These are phyloP conservation scores for Alternaria gaisen DNA, from an alignment of 2,329 filamentous ascomycete species.

Conservation along the genomic window DNA sequence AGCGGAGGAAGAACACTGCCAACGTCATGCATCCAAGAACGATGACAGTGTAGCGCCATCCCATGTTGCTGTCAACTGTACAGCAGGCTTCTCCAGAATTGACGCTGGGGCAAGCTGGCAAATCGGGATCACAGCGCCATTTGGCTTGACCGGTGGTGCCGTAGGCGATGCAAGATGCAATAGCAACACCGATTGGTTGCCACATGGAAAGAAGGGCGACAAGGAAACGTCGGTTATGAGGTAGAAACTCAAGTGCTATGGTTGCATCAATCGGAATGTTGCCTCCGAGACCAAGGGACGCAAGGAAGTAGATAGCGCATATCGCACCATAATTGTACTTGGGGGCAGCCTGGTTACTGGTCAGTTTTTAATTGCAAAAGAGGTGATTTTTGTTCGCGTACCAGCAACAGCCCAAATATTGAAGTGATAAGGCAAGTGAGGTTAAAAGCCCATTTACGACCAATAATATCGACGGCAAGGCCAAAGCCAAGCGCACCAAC, in stretches of 20 bases:
- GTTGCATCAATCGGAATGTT: constrained; percentile 42
- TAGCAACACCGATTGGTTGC: constrained; percentile 41
- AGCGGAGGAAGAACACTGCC: constrained; percentile 39
- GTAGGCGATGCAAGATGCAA: constrained; percentile 38
- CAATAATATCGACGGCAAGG: constrained; percentile 38
- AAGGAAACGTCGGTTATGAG: constrained; percentile 38
- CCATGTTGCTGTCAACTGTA: constrained; percentile 36
- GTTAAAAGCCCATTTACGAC: constrained; percentile 41
- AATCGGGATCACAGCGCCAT: constrained; percentile 36
- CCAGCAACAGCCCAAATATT: constrained; percentile 34
- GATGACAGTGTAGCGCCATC: constrained; percentile 43
- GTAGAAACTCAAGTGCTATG: constrained; percentile 39
- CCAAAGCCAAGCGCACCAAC: constrained; percentile 40
- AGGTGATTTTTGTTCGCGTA: constrained; percentile 7
- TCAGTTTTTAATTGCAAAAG: constrained; percentile 3
- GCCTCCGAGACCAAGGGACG: constrained; percentile 38
- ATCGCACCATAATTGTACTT: constrained; percentile 43
- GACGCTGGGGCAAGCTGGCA: constrained; percentile 27
- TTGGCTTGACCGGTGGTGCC: constrained; percentile 35
- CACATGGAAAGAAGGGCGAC: constrained; percentile 43
- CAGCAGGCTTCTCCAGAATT: constrained; percentile 10
- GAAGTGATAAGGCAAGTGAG: constrained; percentile 41
- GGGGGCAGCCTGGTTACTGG: constrained; percentile 30
- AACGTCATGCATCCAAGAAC: constrained; percentile 39
- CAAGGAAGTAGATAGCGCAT: constrained; percentile 41